Conservation (phyloP, 176 grass and related monocot genomes). For the Puccinellia tenuiflora region DNA sequence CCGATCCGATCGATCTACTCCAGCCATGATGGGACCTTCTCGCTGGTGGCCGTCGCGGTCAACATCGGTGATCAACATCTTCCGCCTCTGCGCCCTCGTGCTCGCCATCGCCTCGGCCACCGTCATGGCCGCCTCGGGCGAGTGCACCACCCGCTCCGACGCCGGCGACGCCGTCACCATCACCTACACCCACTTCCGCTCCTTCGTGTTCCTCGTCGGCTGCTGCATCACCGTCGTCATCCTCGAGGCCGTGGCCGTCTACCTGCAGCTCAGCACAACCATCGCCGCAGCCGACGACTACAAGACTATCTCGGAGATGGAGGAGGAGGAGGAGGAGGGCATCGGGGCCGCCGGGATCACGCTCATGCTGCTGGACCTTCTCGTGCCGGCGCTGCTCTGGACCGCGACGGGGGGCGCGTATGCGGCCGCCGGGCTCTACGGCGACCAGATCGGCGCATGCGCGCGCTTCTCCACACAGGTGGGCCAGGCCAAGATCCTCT, state of each 20-base stretch:
- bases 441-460: not conserved
- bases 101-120: constrained; percentile 19
- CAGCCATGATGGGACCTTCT: too few relatives aligned
- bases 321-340: not conserved
- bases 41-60: too few relatives aligned
- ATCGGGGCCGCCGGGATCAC: not conserved
- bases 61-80: not conserved
- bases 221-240: constrained; percentile 11
- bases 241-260: constrained; percentile 10
- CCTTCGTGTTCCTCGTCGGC: constrained; percentile 13
- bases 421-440: not conserved
- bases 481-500: not conserved
- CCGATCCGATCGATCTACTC: too few relatives aligned
- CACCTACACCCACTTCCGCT: constrained; percentile 11
- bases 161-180: not conserved
- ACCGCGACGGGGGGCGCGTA: not conserved
- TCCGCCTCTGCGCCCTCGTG: not conserved
- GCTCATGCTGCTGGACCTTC: not conserved
- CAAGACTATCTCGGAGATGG: not conserved
- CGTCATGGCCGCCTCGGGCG: constrained; percentile 13
- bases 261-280: not conserved
- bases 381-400: constrained; percentile 5
- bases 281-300: not conserved
- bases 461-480: not conserved
- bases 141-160: not conserved